Base-by-base conservation (phyloP, 192 early-diverging fungal species). In the Gigaspora rosea region DNA sequence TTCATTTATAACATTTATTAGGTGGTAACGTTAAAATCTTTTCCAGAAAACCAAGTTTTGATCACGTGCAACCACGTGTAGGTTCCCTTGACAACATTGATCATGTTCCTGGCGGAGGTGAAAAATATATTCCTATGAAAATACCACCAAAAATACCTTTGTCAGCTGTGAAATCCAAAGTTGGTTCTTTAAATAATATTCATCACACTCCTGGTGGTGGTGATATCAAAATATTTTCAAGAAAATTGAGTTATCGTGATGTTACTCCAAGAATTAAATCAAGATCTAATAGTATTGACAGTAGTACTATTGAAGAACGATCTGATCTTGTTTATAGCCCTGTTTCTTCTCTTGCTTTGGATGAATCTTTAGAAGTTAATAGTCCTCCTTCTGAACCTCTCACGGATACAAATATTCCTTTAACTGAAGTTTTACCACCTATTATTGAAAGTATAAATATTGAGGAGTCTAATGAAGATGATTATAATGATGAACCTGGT, bases 151-250 rank as follows among this genome's bases (percentile, higher is more conserved):
- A 27, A 27, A 27, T 27, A 27, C 27, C 27, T 0, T 27, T 27
- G 27, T 27, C 27, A 27, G 27, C 80, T 16, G 82, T 80, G n/a
- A 70, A 68, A 27, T 84, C 85, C 47, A 80, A 79, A 27, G 81
- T 87, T 10, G 80, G 79, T 10, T 85, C 83, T 41, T 49, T 87
- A 54, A 85, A 86, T 47, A 84, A 82, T 72, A 64, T 82, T 50
- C 54, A 78, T 16, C 85, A 89, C 56, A 22, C 33, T 10, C 87
- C 87, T 3, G 78, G 77, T 20, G 84, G 84, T 35, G 83, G 80
- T 22, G 41, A 41, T 41, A 6, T 41, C 41, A 41, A 41, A 7
- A 41, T 41, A 41, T 41, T 1, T 41, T 41, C 41, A 41, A 41
- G 33, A 35, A 63, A 63, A 63, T 63, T 63, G 12, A 63, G 33